Percentiles rank a stretch among this genome's conserved stretches.
Conservation (phyloP, 129 eudicot genomes). For the Centella asiatica region DNA sequence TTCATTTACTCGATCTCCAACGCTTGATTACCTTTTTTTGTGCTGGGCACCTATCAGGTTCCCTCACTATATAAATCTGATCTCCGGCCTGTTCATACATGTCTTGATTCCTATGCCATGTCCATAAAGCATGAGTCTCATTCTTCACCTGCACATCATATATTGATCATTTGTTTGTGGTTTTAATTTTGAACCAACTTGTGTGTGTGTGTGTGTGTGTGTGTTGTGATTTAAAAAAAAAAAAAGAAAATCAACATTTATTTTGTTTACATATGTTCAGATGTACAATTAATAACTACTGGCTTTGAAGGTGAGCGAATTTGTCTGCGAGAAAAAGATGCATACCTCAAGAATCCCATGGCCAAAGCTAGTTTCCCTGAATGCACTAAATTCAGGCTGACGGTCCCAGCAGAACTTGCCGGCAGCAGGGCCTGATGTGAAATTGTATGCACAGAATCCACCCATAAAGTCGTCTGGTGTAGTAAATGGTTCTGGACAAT, state of each 20-base stretch:
- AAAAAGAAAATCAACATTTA: no score
- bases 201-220: not conserved
- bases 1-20: slow-evolving; percentile 19
- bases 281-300: no score
- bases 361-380: slow-evolving; percentile 90
- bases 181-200: not conserved
- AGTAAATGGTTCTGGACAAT: slow-evolving; percentile 83
- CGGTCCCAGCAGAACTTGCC: slow-evolving; percentile 90
- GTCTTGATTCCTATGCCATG: slow-evolving; percentile 90
- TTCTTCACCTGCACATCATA: slow-evolving; percentile 56
- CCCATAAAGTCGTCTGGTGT: slow-evolving; percentile 80
- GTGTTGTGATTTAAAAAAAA: no score
- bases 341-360: slow-evolving; percentile 85
- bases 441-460: slow-evolving; percentile 79
- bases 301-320: no score
- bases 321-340: not conserved
- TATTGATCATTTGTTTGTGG: not conserved
- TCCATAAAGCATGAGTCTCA: slow-evolving; percentile 80
- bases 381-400: slow-evolving; percentile 93
- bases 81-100: slow-evolving; percentile 60
- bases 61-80: slow-evolving; percentile 70
- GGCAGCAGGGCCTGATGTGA: slow-evolving; percentile 87
- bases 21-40: slow-evolving; percentile 18
- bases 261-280: no score
- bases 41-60: slow-evolving; percentile 57